Conservation (phyloP, 1,139 yeast genomes). For the Scheffersomyces illinoinensis region DNA sequence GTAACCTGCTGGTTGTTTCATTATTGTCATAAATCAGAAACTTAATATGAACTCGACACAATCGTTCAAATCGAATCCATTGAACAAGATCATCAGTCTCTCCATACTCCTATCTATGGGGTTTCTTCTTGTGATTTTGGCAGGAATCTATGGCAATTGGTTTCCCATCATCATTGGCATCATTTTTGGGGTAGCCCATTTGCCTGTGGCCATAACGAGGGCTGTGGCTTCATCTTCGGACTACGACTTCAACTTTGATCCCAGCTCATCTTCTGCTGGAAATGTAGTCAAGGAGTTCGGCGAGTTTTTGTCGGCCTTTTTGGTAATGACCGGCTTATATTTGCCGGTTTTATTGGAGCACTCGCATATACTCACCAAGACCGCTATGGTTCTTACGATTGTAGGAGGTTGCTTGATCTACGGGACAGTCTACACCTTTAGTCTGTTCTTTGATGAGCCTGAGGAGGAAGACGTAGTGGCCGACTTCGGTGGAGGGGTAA, state of each 20-base stretch:
- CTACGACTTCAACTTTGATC: constrained; percentile 49
- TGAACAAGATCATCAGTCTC: constrained; percentile 71
- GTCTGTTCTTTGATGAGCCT: constrained; percentile 64
- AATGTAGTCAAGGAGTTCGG: constrained; percentile 56
- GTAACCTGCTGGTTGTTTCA: not conserved
- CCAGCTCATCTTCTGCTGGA: constrained; percentile 30
- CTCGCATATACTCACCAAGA: constrained; percentile 54
- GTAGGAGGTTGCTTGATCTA: constrained; percentile 72
- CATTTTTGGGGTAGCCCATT: constrained; percentile 60
- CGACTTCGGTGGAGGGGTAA: constrained; percentile 32
- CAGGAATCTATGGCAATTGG: constrained; percentile 80
- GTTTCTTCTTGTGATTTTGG: constrained; percentile 72
- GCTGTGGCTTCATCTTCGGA: constrained; percentile 36
- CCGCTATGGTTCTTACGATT: constrained; percentile 64
- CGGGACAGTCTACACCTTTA: constrained; percentile 72
- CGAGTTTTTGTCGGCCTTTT: constrained; percentile 64
- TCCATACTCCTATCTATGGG: constrained; percentile 77
- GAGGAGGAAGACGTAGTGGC: constrained; percentile 45
- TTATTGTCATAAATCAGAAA: not conserved
- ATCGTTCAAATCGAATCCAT: constrained; percentile 48
- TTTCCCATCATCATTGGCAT: constrained; percentile 64
- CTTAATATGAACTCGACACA: constrained; percentile 31
- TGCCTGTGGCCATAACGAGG: constrained; percentile 56
- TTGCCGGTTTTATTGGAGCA: constrained; percentile 70
- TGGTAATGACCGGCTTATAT: constrained; percentile 65